These are phyloP conservation scores for Blastomyces percursus DNA, from an alignment of 2,329 filamentous ascomycete genomes.

Conservation along the genomic window DNA sequence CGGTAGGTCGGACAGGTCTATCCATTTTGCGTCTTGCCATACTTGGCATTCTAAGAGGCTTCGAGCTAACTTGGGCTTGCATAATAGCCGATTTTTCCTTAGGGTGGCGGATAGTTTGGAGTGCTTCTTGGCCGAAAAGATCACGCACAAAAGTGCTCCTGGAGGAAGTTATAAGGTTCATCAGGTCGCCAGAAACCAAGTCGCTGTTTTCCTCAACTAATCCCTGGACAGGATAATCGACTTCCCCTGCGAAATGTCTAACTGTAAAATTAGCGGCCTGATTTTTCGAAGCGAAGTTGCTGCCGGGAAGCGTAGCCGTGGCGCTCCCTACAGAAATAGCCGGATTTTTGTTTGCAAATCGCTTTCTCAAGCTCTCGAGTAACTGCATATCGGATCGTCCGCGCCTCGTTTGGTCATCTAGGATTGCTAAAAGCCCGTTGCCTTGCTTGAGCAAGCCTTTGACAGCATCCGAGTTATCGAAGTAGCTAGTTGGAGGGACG, in stretches of 20 bases:
- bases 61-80: constrained; percentile 92
- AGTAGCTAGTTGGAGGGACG: constrained; percentile 87
- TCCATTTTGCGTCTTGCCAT: constrained; percentile 71
- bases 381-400: constrained; percentile 83
- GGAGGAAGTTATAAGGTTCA: constrained; percentile 82
- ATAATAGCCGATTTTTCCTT: constrained; percentile 83
- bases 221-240: constrained; percentile 81
- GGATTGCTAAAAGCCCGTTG: constrained; percentile 83
- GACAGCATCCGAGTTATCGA: constrained; percentile 92
- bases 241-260: constrained; percentile 90
- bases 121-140: constrained; percentile 88
- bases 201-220: constrained; percentile 93
- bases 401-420: constrained; percentile 89
- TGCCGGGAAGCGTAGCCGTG: constrained; percentile 67
- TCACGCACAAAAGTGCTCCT: constrained; percentile 81
- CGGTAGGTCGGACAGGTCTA: constrained; percentile 38
- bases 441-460: constrained; percentile 83
- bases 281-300: constrained; percentile 81
- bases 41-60: constrained; percentile 82
- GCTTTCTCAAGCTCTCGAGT: constrained; percentile 78
- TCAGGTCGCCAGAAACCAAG: constrained; percentile 85
- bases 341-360: constrained; percentile 89
- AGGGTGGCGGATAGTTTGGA: constrained; percentile 88
- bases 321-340: constrained; percentile 70
- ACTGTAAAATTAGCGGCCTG: constrained; percentile 73